phyloP scores from a whole-genome alignment of 306 rosid genomes.

The Pterocarpus macrocarpus region DNA sequence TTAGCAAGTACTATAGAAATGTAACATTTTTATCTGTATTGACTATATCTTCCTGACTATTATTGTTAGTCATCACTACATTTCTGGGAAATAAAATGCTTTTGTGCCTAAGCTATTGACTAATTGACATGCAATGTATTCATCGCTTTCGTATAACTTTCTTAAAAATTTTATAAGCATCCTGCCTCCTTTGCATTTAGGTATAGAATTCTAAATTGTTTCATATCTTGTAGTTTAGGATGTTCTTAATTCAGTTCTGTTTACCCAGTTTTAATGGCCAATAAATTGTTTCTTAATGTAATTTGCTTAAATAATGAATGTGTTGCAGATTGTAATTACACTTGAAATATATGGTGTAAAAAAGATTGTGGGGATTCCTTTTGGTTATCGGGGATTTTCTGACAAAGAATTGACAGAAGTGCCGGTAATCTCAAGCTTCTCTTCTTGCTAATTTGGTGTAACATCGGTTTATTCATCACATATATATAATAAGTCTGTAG shows the following conservation, averaged over 20 bases:
- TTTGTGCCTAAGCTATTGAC: constrained; percentile 22
- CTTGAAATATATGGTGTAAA: constrained; percentile 96
- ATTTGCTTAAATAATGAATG: constrained; percentile 42
- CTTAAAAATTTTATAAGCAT: constrained; percentile 14
- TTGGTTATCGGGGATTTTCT: constrained; percentile 96
- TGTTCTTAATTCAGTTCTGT: constrained; percentile 25
- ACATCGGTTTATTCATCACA: constrained; percentile 15
- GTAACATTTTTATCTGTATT: constrained; percentile 4
- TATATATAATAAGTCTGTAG: not conserved
- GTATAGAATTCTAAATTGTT: constrained; percentile 2
- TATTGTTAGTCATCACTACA: constrained; percentile 9
- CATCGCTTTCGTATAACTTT: not conserved
- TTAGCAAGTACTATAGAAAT: not conserved
- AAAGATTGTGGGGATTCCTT: constrained; percentile 95
- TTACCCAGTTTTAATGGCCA: constrained; percentile 24
- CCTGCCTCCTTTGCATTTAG: constrained; percentile 4
- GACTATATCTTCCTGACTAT: not conserved
- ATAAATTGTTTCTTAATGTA: constrained; percentile 31
- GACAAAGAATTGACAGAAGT: constrained; percentile 83
- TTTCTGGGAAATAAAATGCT: constrained; percentile 13
- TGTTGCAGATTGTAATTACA: constrained; percentile 92
- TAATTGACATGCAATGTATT: constrained; percentile 12
- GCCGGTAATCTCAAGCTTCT: constrained; percentile 61
- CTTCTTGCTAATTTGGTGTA: constrained; percentile 40
- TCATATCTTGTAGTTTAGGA: constrained; percentile 8